A percentile compares a stretch with the other conserved stretches of the same genome.
phyloP scores from a whole-genome alignment of 441 rosid species.

The Melastoma candidum region DNA sequence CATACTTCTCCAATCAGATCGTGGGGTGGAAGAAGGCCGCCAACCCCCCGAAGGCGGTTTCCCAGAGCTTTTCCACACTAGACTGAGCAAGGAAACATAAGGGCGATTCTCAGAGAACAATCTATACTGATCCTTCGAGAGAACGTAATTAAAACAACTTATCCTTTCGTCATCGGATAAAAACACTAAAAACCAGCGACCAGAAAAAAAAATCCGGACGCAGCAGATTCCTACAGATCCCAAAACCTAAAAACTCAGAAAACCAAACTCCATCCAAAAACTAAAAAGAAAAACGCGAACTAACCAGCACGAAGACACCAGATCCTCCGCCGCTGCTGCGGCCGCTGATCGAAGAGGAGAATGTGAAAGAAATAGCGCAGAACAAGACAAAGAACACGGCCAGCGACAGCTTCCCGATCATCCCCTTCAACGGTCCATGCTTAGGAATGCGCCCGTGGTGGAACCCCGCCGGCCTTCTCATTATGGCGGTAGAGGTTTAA shows the following conservation, averaged over 20 bases:
- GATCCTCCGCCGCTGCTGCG: constrained; percentile 24
- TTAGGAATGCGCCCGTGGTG: constrained; percentile 55
- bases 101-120: neutral
- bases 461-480: constrained; percentile 22
- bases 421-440: constrained; percentile 49
- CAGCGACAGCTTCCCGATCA: constrained; percentile 46
- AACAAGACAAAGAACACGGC: constrained; percentile 57
- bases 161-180: neutral
- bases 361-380: constrained; percentile 61
- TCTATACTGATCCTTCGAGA: neutral
- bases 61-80: constrained; percentile 78
- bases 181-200: too few species aligned
- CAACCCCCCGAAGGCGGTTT: constrained; percentile 78
- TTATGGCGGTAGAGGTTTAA: too few species aligned
- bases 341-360: constrained; percentile 37
- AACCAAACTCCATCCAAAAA: constrained; percentile 1
- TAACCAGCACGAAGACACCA: constrained; percentile 42
- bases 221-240: too few species aligned
- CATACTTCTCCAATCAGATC: constrained; percentile 85
- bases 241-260: too few species aligned
- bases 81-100: constrained; percentile 31
- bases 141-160: neutral
- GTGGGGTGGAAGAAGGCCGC: constrained; percentile 97
- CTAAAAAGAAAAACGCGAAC: constrained; percentile 4
- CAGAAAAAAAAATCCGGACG: too few species aligned